These are phyloP conservation scores for Malus hybrid DNA, from an alignment of 331 rosid genomes.

Conservation along the genomic window DNA sequence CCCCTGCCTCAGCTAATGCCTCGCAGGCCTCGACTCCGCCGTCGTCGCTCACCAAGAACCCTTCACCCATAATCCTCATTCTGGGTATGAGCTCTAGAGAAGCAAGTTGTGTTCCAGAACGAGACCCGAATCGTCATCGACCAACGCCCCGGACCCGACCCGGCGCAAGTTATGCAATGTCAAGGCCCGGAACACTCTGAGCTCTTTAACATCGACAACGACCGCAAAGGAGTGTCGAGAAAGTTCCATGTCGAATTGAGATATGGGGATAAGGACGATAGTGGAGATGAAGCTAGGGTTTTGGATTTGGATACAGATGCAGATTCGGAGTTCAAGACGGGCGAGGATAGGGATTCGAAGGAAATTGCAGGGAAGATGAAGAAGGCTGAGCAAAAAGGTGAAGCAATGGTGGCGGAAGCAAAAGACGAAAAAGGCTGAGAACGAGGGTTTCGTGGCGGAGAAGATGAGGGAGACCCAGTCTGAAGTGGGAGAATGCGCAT, in stretches of 20 bases:
- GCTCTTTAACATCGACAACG: slow-evolving; percentile 49
- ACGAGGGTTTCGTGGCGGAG: slow-evolving; percentile 14
- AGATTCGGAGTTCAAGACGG: slow-evolving; percentile 53
- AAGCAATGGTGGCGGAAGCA: slow-evolving; percentile 65
- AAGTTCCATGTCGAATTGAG: slow-evolving; percentile 32
- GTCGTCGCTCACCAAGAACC: slow-evolving; percentile 5
- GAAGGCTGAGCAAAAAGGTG: slow-evolving; percentile 48
- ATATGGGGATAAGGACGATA: slow-evolving; percentile 2
- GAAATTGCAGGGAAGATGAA: slow-evolving; percentile 41
- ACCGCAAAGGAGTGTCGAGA: slow-evolving; percentile 26
- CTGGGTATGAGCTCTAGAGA: slow-evolving; percentile 53
- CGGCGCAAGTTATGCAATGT: slow-evolving; percentile 82
- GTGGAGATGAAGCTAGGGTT: slow-evolving; percentile 44
- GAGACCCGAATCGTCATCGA: slow-evolving; percentile 5
- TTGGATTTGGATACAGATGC: background rate
- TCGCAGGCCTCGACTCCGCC: slow-evolving; percentile 54
- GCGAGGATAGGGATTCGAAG: slow-evolving; percentile 52
- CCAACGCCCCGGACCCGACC: slow-evolving; percentile 26
- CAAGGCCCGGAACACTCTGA: slow-evolving; percentile 41
- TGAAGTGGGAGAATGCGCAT: slow-evolving; percentile 73
- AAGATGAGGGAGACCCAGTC: slow-evolving; percentile 65
- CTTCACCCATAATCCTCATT: background rate
- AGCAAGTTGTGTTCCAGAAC: slow-evolving; percentile 57
- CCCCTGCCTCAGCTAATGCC: slow-evolving; percentile 85
- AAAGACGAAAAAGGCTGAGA: slow-evolving; percentile 36